Evolutionary conservation across 169 alveolate genomes (phyloP), one percentile per base, ranked within the genome.

Genomic region (Theileria annulata): DNA sequence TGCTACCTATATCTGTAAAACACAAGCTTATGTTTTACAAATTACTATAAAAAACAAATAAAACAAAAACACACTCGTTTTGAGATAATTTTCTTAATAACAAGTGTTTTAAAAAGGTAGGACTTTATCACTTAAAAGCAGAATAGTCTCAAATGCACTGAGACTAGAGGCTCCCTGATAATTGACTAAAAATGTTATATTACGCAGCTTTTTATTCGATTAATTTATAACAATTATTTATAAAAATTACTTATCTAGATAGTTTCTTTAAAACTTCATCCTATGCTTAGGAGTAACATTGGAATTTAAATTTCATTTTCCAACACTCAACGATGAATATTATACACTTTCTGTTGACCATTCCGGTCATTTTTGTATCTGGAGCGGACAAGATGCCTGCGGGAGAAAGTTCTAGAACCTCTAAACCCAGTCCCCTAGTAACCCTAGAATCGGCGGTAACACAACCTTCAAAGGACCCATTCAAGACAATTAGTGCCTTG

Each of bases 351-450:
- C 33, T 62, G 23, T 27, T 62, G 48, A 62, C n/a, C 37, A 37
- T 62, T 30, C 71, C 71, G 42, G 71, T 62, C 27, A 6, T 62
- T 1, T 62, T 62, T 62, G 71, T 62, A 28, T 58, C 30, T 0
- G 67, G 25, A 25, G 67, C 27, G 35, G 67, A 58, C 35, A 42
- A 42, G 13, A 8, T 42, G 51, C 51, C 51, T 42, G 13, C 51
- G 51, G 51, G 13, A 17, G 51, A 42, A 42, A 2, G 13, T 1
- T 8, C 51, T 10, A 10, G 6, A 10, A 12, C 51, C 13, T 42
- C 51, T 42, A 42, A 17, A 8, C 51, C 13, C 13, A 8, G 51
- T 42, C 51, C 51, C 15, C 51, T 42, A 42, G 51, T 42, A 8
- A 3, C 51, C 3, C 13, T 42, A 17, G 51, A 42, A 42, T 42